Conservation (phyloP, 306 rosid genomes). For the Citrullus colocynthis region DNA sequence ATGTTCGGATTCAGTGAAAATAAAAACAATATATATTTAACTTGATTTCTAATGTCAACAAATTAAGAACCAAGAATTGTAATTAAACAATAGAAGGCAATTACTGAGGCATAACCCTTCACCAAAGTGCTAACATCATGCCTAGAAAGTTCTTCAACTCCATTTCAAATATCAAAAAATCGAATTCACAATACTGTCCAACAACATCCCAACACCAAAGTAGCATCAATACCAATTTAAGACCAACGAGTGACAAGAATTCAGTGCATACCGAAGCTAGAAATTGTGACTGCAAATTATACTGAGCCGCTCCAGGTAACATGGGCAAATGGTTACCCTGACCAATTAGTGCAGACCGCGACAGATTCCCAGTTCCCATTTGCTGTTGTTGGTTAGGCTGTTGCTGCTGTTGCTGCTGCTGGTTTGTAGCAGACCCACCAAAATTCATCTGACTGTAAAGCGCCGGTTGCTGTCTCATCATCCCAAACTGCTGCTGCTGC, state of each 20-base stretch:
- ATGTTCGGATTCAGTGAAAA: conserved; percentile 10
- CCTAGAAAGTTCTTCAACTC: background rate
- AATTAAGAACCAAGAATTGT: background rate
- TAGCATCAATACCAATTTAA: background rate
- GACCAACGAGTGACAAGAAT: background rate
- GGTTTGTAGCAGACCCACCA: conserved; percentile 45
- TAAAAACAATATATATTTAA: background rate
- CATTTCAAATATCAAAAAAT: background rate
- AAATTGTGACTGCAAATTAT: conserved; percentile 36
- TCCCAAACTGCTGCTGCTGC: conserved; percentile 56
- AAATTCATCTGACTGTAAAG: conserved; percentile 65
- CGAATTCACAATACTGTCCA: background rate
- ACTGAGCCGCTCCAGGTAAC: conserved; percentile 53
- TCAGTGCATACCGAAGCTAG: conserved; percentile 56
- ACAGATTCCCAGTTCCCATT: conserved; percentile 39
- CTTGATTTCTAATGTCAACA: background rate
- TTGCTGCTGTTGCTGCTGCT: conserved; percentile 51
- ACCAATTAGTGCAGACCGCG: conserved; percentile 56
- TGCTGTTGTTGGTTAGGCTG: conserved; percentile 35
- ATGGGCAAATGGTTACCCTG: conserved; percentile 73
- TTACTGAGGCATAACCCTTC: background rate
- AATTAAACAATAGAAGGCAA: background rate
- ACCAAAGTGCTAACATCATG: background rate
- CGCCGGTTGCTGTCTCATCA: conserved; percentile 51
- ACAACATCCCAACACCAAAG: background rate